Evolutionary conservation across 306 rosid genomes (phyloP), one percentile per base, ranked within the genome.

Genomic region (Cyclanthera cordifolia): DNA sequence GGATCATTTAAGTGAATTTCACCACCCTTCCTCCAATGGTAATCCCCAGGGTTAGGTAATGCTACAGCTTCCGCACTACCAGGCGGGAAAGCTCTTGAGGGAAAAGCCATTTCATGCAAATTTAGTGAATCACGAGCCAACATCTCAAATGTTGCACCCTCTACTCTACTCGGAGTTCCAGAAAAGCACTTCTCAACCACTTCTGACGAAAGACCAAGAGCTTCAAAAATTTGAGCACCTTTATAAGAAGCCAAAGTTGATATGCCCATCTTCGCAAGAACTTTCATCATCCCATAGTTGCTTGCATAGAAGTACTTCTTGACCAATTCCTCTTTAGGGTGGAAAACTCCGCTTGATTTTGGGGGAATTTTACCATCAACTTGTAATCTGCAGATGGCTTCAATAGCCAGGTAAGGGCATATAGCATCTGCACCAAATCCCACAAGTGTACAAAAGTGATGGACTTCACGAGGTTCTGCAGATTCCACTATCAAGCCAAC

Each of bases 191-290:
- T 90, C 60, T 85, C 99, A 47, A 90, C 78, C 74, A 94, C 99
- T 79, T 86, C 91, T 0, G 96, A 86, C 4, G 99, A 90, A 80
- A 94, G 97, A 76, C 99, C 99, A 51, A 94, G 77, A 65, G 97
- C 99, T 79, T 90, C 99, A 74, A 94, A 94, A 74, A 94, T 94
- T 83, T 94, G 99, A 49, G 97, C 99, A 61, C 99, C 99, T 81
- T 94, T 94, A 75, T 94, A 94, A 17, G 99, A 94, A 13, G 99
- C 99, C 88, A 94, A 80, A 77, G 99, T 94, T 54, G 99, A 94
- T 75, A 94, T 94, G 61, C 99, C 99, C 99, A 94, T 94, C 90
- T 94, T 94, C 12, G 99, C 97, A 70, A 94, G 99, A 79, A 94
- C 99, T 83, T 94, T 94, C 99, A 83, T 84, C 99, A 94, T 94